A percentile compares a stretch with the other conserved stretches of the same genome.
phyloP scores from a whole-genome alignment of 345 rosid genomes.

The Dipteronia sinensis region DNA sequence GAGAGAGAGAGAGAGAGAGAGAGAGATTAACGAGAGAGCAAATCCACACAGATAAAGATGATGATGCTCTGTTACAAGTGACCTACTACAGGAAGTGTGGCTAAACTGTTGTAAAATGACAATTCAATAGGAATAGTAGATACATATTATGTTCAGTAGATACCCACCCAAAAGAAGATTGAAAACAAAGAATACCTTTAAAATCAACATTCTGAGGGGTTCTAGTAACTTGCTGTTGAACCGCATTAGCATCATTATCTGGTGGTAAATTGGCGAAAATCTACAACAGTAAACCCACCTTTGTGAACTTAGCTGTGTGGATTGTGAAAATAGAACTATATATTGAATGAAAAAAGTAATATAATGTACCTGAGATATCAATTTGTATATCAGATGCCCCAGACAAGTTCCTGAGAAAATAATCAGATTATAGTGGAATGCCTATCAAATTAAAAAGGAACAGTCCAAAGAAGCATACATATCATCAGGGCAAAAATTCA shows the following conservation, averaged over 20 bases:
- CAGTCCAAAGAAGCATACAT: conserved; percentile 51
- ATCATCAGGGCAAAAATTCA: conserved; percentile 50
- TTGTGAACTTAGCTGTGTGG: not conserved
- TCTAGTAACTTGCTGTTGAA: conserved; percentile 51
- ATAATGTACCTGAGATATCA: conserved; percentile 52
- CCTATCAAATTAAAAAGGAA: conserved; percentile 18
- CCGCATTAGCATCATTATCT: conserved; percentile 38
- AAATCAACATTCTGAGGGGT: conserved; percentile 66
- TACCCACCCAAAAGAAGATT: not conserved
- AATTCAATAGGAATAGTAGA: not conserved
- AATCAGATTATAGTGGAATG: conserved; percentile 25
- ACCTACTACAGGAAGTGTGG: not conserved
- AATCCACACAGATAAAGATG: not conserved
- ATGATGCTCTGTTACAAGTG: not conserved
- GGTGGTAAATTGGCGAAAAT: conserved; percentile 55
- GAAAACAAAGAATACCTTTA: conserved; percentile 56
- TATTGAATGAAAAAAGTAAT: not conserved
- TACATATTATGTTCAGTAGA: not conserved
- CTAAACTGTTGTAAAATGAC: not conserved
- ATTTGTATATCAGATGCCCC: conserved; percentile 59
- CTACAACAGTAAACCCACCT: conserved; percentile 36
- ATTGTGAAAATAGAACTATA: not conserved
- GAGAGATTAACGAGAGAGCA: not conserved
- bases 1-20: not conserved
- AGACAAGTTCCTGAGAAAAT: conserved; percentile 46